Percentiles rank a stretch among this genome's conserved stretches.
phyloP scores from a whole-genome alignment of 2,329 filamentous ascomycete species.

The Trichoderma atrobrunneum region DNA sequence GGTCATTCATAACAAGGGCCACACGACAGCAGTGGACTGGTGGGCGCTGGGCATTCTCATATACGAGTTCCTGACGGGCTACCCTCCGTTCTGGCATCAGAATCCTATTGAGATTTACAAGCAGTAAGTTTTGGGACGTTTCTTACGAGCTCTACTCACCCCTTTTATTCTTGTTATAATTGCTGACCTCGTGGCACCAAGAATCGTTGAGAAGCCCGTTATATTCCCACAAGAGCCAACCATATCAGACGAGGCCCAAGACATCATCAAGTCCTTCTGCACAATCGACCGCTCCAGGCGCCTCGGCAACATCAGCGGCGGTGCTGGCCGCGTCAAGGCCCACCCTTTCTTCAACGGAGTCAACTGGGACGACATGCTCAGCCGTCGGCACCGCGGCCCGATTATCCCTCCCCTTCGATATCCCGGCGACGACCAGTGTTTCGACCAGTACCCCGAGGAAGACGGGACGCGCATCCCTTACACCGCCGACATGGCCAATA shows the following conservation, averaged over 20 bases:
- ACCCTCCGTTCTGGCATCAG: conserved; percentile 83
- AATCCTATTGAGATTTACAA: conserved; percentile 87
- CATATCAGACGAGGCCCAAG: conserved; percentile 66
- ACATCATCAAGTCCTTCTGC: conserved; percentile 74
- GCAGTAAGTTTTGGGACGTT: conserved; percentile 47
- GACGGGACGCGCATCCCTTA: conserved; percentile 63
- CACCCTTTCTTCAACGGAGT: conserved; percentile 73
- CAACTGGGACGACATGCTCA: conserved; percentile 70
- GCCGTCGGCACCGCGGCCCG: conserved; percentile 62
- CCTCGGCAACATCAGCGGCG: conserved; percentile 74
- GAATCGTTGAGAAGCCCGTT: conserved; percentile 76
- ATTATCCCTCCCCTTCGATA: conserved; percentile 73
- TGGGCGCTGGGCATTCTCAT: conserved; percentile 83
- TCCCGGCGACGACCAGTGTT: conserved; percentile 74
- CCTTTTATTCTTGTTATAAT: neutral
- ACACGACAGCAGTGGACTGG: conserved; percentile 77
- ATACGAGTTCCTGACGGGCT: conserved; percentile 81
- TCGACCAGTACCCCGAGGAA: conserved; percentile 79
- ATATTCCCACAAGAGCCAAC: conserved; percentile 66
- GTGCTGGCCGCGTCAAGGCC: conserved; percentile 66
- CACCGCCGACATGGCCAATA: conserved; percentile 63
- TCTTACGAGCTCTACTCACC: neutral
- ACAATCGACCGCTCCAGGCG: conserved; percentile 75
- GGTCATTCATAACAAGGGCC: conserved; percentile 79
- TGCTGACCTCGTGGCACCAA: conserved; percentile 32